Evolutionary conservation across 2,329 filamentous ascomycete genomes (phyloP), one percentile per base, ranked within the genome.

Genomic region (Fusarium sp.): DNA sequence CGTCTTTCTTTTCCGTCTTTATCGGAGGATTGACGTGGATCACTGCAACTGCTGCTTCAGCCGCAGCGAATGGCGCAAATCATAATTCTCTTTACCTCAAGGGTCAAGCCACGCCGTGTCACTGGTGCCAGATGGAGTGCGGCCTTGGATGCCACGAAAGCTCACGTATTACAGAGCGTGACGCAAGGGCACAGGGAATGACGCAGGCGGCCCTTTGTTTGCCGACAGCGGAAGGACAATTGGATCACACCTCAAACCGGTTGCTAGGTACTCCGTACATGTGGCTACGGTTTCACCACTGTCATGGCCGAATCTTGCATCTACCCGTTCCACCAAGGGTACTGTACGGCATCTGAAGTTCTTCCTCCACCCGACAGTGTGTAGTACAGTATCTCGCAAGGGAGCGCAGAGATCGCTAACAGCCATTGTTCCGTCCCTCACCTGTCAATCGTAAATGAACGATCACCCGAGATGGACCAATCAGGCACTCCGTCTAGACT

Each of bases 261-360:
- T 61, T 59, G 62, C 47, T 56, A 54, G 50, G 27, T 54, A 33
- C 50, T 54, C 50, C 50, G 50, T 54, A 54, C 22, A 68, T 69
- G 65, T 70, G 56, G 72, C 65, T 67, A 54, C 45, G 56, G 65
- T 66, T 75, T 75, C 72, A 67, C 59, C 59, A 70, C 59, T 72
- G 54, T 54, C 66, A 66, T 66, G 54, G 37, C 58, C 61, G 47
- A 40, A 62, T 69, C 35, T 33, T 68, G 33, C 52, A 38, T 68
- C 60, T 56, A 40, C 47, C 30, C 45, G 56, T 70, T 40, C 40
- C 68, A 45, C 43, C 25, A 35, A 30, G 25, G 35, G 40, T 43
- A 32, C 45, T 47, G 54, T 52, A 32, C 25, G 22, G 8, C 15
- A 43, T 67, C 9, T 38, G 38, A 33, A 68, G 47, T 25, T 32